Conservation (phyloP, 768 basidiomycete genomes). For the Phallus indusiatus region DNA sequence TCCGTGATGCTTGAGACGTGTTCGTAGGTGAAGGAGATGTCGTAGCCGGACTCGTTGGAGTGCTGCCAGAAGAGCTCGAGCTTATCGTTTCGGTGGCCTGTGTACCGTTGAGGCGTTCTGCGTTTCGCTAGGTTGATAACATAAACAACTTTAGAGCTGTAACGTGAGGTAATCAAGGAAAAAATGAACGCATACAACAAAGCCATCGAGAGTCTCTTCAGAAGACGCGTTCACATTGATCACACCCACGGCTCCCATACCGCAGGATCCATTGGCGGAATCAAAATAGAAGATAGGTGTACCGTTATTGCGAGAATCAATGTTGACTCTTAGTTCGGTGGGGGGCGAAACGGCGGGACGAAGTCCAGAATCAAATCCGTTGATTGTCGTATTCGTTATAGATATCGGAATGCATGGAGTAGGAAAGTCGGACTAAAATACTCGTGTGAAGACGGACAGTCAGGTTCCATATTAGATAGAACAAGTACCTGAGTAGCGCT, state of each 20-base stretch:
- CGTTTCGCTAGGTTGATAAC: constrained; percentile 37
- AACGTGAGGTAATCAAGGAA: not conserved
- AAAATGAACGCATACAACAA: constrained; percentile 28
- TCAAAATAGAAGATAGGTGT: constrained; percentile 55
- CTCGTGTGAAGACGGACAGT: not conserved
- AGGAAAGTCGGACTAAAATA: constrained; percentile 40
- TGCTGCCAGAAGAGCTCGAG: not conserved
- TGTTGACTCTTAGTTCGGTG: constrained; percentile 36
- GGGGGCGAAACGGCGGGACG: constrained; percentile 39
- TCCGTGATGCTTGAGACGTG: not conserved
- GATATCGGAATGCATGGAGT: constrained; percentile 45
- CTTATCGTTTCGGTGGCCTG: not conserved
- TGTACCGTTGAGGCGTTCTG: constrained; percentile 47
- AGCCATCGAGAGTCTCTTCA: constrained; percentile 29
- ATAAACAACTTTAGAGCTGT: not conserved
- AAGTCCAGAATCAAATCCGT: constrained; percentile 50
- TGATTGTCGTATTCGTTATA: constrained; percentile 36
- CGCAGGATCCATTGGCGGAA: constrained; percentile 34
- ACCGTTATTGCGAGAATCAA: constrained; percentile 30
- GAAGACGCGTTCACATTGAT: constrained; percentile 45
- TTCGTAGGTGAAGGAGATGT: not conserved
- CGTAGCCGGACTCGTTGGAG: not conserved
- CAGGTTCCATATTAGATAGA: not conserved
- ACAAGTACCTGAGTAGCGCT: not conserved
- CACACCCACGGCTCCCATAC: constrained; percentile 48